These are phyloP conservation scores for Dryas alaskensis DNA, from an alignment of 306 rosid genomes.

Conservation along the genomic window DNA sequence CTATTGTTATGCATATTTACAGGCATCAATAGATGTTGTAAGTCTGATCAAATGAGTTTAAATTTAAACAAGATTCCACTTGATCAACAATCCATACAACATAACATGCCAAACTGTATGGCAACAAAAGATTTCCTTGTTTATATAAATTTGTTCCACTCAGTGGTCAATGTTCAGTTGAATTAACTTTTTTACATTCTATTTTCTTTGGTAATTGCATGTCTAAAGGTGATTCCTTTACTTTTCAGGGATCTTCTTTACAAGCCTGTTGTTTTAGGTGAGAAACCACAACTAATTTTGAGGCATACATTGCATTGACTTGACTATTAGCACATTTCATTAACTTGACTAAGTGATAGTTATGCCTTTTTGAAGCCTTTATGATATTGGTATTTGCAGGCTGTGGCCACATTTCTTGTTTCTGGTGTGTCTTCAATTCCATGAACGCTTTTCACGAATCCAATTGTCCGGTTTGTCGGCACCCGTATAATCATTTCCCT, in stretches of 20 bases:
- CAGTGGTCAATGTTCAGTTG: not conserved
- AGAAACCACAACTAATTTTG: slow-evolving; percentile 15
- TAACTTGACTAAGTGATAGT: not conserved
- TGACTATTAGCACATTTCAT: too few species aligned
- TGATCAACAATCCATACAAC: too few species aligned
- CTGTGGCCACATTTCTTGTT: slow-evolving; percentile 85
- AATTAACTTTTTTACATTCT: not conserved
- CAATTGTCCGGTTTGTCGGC: slow-evolving; percentile 69
- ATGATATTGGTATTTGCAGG: slow-evolving; percentile 45
- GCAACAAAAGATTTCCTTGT: too few species aligned
- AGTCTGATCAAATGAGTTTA: not conserved
- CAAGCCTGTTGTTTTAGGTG: slow-evolving; percentile 88
- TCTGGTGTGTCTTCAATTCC: slow-evolving; percentile 78
- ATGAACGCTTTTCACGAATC: slow-evolving; percentile 53
- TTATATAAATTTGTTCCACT: not conserved
- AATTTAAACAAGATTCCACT: not conserved
- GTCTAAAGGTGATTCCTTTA: slow-evolving; percentile 1
- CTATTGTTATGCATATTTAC: not conserved
- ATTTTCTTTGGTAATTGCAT: not conserved
- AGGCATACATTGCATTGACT: too few species aligned
- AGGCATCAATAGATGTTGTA: not conserved
- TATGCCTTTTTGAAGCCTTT: not conserved
- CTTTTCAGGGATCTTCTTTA: slow-evolving; percentile 75
- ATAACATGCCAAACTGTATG: too few species aligned
- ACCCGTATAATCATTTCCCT: slow-evolving; percentile 70